Conservation (phyloP, 345 rosid species). For the Sisymbrium altissimum region DNA sequence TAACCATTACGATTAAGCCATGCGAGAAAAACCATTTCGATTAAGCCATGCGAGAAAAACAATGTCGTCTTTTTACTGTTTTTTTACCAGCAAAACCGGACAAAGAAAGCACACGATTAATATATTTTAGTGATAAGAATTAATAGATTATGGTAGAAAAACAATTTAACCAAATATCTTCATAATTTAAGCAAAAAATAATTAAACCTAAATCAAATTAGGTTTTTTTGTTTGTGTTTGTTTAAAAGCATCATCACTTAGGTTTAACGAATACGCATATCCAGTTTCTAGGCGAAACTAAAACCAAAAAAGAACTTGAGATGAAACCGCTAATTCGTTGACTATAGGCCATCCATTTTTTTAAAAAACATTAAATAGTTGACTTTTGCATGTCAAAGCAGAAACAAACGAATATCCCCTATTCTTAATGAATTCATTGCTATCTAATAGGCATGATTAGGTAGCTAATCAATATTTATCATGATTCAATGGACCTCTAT, state of each 20-base stretch:
- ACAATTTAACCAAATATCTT: background rate
- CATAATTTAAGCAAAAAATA: no score
- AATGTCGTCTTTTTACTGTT: no score
- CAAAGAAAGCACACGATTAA: background rate
- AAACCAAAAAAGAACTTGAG: background rate
- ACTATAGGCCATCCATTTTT: constrained; percentile 5
- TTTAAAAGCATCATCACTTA: no score
- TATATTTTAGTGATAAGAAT: no score
- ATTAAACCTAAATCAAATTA: background rate
- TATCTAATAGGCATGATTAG: constrained; percentile 18
- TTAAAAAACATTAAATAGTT: constrained; percentile 2
- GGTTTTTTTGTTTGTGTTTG: no score
- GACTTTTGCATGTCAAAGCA: constrained; percentile 27
- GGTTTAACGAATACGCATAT: background rate
- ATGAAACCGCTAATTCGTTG: constrained; percentile 11
- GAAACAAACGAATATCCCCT: constrained; percentile 11
- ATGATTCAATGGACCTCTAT: constrained; percentile 8
- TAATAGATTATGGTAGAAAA: background rate
- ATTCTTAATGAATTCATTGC: constrained; percentile 23
- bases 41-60: no score
- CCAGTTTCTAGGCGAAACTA: background rate
- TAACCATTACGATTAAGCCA: background rate
- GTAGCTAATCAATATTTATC: constrained; percentile 24
- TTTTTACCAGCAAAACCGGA: background rate
- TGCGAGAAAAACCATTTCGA: background rate